phyloP scores from a whole-genome alignment of 768 basidiomycete genomes.

The Leccinum aurantiacum region DNA sequence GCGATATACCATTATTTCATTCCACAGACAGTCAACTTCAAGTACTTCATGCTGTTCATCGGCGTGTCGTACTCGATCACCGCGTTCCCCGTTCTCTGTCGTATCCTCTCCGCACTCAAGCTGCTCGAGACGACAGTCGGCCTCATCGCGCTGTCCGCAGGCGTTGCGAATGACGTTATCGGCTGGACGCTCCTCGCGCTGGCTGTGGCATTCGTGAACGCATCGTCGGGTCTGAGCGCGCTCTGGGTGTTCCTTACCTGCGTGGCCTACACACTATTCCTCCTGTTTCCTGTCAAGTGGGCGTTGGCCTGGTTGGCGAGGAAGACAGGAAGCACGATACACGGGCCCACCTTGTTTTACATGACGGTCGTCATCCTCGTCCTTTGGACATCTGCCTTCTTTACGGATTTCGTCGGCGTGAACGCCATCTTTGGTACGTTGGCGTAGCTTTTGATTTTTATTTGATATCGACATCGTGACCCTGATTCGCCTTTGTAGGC shows the following conservation, averaged over 20 bases:
- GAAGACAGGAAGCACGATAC: slow-evolving; percentile 75
- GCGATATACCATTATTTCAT: slow-evolving; percentile 79
- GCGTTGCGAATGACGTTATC: slow-evolving; percentile 87
- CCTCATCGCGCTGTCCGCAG: slow-evolving; percentile 88
- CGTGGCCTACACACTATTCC: slow-evolving; percentile 75
- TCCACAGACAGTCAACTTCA: slow-evolving; percentile 57
- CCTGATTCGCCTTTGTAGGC: slow-evolving; percentile 38
- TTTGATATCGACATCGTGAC: not conserved
- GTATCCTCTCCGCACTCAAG: slow-evolving; percentile 83
- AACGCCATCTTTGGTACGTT: slow-evolving; percentile 82
- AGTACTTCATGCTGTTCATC: slow-evolving; percentile 92
- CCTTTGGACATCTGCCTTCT: slow-evolving; percentile 85
- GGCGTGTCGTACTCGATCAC: slow-evolving; percentile 91
- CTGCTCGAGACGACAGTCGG: slow-evolving; percentile 91
- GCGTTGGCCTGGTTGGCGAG: slow-evolving; percentile 70
- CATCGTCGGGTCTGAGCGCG: slow-evolving; percentile 77
- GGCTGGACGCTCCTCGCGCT: slow-evolving; percentile 90
- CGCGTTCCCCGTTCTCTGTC: slow-evolving; percentile 46
- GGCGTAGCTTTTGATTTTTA: not conserved
- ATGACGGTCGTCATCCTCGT: slow-evolving; percentile 84
- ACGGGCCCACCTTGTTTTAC: slow-evolving; percentile 82
- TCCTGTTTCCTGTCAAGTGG: slow-evolving; percentile 66
- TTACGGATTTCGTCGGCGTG: slow-evolving; percentile 94
- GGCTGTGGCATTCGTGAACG: slow-evolving; percentile 89
- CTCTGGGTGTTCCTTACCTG: slow-evolving; percentile 82